Conservation (phyloP, 2,329 filamentous ascomycete genomes). For the Mariannaea sp. region DNA sequence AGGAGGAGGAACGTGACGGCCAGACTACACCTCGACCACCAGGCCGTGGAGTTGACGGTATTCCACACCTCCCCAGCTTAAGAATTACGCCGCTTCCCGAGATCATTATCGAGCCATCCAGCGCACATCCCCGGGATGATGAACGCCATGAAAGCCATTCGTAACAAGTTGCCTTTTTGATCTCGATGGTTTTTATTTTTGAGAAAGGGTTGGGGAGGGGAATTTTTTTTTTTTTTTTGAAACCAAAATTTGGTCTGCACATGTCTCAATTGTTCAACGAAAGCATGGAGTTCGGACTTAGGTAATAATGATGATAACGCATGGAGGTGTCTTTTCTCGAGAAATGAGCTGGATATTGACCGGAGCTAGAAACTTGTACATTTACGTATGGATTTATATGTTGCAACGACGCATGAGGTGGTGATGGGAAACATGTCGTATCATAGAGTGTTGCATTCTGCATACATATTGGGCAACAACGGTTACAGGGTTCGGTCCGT, state of each 20-base stretch:
- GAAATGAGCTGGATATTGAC: conserved; percentile 6
- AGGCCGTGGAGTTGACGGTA: conserved; percentile 44
- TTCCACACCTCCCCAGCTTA: conserved; percentile 58
- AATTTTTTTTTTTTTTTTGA: no score
- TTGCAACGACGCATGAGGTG: conserved; percentile 2
- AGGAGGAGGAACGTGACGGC: conserved; percentile 19
- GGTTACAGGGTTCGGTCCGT: background rate
- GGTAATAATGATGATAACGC: conserved; percentile 21
- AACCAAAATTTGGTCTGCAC: background rate
- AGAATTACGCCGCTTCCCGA: conserved; percentile 56
- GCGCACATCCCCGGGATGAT: conserved; percentile 35
- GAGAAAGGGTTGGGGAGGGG: no score
- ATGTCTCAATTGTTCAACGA: conserved; percentile 17
- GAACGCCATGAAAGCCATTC: conserved; percentile 18
- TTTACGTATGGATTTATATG: background rate
- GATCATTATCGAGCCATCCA: conserved; percentile 63
- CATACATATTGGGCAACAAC: background rate
- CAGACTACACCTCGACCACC: conserved; percentile 5
- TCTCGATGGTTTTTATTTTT: no score
- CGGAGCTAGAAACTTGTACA: conserved; percentile 7
- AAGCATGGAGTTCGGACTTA: conserved; percentile 37
- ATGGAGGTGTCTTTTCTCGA: background rate
- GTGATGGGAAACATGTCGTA: conserved; percentile 1
- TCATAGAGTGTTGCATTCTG: conserved; percentile 10
- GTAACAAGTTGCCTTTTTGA: no score